Evolutionary conservation across 2,329 filamentous ascomycete genomes (phyloP), one percentile per base, ranked within the genome.

Genomic region (Paecilomyces sp.): DNA sequence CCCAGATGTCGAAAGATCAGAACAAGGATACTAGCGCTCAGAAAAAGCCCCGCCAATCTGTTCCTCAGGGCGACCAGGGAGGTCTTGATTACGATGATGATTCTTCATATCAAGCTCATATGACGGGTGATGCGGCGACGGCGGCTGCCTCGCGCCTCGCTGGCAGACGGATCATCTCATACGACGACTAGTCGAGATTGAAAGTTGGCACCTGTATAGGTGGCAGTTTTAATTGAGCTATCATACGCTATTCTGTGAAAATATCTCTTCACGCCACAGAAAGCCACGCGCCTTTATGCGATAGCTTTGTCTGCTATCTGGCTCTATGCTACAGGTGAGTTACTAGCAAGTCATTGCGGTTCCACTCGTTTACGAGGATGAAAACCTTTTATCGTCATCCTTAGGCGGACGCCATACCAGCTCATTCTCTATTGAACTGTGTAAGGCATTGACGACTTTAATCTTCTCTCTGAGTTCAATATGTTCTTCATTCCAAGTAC

Each of bases 331-430:
- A 6, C 4, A 41, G 53, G 63, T 65, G 34, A 66, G 63, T 65
- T 52, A n/a, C 13, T 61, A 58, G 58, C 41, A 36, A 57, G 54
- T 50, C 53, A 33, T 57, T 60, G 59, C 58, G 24, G 56, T 57
- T 50, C 60, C 59, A 36, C 24, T 28, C 54, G 50, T 59, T 67
- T 70, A 70, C 66, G 70, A 88, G 93, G 91, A 95, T 93, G 91
- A 94, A 86, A 92, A 81, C 78, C 83, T 79, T 33, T 83, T 92
- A 92, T 92, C 89, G 90, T 95, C 91, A 95, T 96, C 91, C 91
- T 95, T 95, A 95, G 90, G 81, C 91, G 84, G 87, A 95, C 77
- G 75, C 79, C 77, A 72, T 73, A 73, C 70, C 73, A 70, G 72
- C 50, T 56, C 47, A 25, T 61, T 66, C 41, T 56, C n/a, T 66